Conservation (phyloP, 2,329 filamentous ascomycete species). For the Nemania serpens region DNA sequence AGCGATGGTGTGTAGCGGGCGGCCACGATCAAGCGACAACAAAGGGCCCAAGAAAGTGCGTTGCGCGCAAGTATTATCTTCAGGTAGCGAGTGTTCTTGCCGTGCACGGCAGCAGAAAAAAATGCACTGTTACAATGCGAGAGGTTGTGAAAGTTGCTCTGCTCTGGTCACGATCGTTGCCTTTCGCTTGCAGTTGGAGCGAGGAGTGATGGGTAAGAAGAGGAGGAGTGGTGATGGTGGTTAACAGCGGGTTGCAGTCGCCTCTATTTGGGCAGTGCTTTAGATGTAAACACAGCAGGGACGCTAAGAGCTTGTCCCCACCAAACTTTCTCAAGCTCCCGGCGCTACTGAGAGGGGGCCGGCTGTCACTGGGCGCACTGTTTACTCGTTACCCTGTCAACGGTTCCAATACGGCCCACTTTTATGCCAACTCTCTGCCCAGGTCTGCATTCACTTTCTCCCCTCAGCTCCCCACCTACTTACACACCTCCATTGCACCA, state of each 20-base stretch:
- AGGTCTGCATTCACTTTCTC: background rate
- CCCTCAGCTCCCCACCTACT: background rate
- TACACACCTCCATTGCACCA: background rate
- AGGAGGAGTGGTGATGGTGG: slow-evolving; percentile 21
- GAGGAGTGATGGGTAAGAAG: slow-evolving; percentile 7
- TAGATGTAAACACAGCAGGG: slow-evolving; percentile 35
- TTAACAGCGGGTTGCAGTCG: slow-evolving; percentile 16
- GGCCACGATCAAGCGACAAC: slow-evolving; percentile 14
- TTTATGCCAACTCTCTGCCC: slow-evolving; percentile 1
- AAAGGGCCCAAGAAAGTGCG: background rate
- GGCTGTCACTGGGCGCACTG: background rate
- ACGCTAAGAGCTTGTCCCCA: slow-evolving; percentile 15
- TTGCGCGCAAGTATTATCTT: slow-evolving; percentile 14
- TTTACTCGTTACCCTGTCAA: slow-evolving; percentile 25
- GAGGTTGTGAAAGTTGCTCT: background rate
- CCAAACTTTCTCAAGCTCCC: slow-evolving; percentile 25
- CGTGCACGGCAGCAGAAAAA: slow-evolving; percentile 13
- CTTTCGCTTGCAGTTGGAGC: slow-evolving; percentile 8
- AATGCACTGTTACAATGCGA: slow-evolving; percentile 14
- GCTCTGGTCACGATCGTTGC: background rate
- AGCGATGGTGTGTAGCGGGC: background rate
- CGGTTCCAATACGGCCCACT: slow-evolving; percentile 12
- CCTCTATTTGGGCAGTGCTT: slow-evolving; percentile 32
- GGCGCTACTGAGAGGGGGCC: slow-evolving; percentile 21
- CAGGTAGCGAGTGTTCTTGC: slow-evolving; percentile 1